Evolutionary conservation across 208 protist species (phyloP).

Genomic region (Tritrichomonas musculus): DNA sequence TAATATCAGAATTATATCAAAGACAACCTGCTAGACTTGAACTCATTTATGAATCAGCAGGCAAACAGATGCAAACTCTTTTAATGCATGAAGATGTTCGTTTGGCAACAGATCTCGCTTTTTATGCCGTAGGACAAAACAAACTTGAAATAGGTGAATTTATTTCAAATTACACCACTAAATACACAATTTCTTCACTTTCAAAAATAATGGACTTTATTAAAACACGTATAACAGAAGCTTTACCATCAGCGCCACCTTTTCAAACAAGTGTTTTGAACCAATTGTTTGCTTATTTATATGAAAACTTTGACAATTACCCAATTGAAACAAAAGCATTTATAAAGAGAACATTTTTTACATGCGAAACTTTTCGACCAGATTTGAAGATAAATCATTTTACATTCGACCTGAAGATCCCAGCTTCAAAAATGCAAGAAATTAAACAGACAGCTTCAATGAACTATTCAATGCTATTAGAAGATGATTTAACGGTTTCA

Average conservation of each 20-base stretch:
- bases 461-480: not conserved
- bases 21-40: not conserved
- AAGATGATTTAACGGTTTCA: not conserved
- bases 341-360: not conserved
- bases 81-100: not conserved
- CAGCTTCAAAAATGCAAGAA: not conserved
- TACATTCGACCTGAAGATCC: not conserved
- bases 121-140: not conserved
- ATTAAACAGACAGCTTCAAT: not conserved
- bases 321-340: not conserved
- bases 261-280: not conserved
- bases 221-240: not conserved
- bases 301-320: not conserved
- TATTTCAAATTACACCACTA: not conserved
- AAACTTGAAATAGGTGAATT: not conserved
- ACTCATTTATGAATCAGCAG: not conserved
- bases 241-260: not conserved
- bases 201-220: not conserved
- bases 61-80: not conserved
- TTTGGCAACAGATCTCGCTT: slow-evolving; percentile 12
- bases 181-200: not conserved
- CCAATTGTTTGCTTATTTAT: not conserved
- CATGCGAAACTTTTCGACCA: not conserved
- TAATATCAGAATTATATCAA: not conserved
- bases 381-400: not conserved